Base-by-base conservation (phyloP, 768 basidiomycete species). In the Trametes cingulata region DNA sequence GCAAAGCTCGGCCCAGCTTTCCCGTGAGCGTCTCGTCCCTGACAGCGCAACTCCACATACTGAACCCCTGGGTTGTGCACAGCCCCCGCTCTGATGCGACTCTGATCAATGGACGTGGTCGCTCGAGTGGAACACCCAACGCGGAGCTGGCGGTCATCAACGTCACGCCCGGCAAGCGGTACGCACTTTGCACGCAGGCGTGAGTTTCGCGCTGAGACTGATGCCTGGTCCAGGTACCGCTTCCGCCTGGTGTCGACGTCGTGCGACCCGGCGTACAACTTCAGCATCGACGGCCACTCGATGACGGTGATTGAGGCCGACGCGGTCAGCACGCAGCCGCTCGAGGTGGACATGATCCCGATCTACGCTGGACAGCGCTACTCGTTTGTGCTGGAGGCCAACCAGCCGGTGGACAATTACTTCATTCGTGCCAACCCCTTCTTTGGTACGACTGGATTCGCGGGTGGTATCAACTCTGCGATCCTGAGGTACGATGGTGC, bases 261-360 rank as follows among this genome's bases (percentile, higher is more conserved):
- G 6, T 82, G 82, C 68, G 77, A 79, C 49, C 75, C 69, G 2
- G 73, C 74, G 56, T 77, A 73, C 64, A 64, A 60, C 2, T 78
- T 83, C 72, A 78, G 75, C 13, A 81, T 83, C 54, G 78, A 81
- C 43, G 67, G 69, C 7, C 82, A 83, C 65, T 43, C 35, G 40
- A 57, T 82, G 56, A 82, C 76, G 0, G 63, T 82, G 56, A 82
- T 82, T 43, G 81, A 82, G 67, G 78, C 73, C 1, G 81, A 83
- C 48, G 77, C 77, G 4, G 59, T 73, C 36, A 76, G 74, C 50
- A 69, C 74, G 7, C 47, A 73, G 24, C 80, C 82, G 0, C 60
- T 76, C 15, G 57, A 53, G 5, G 78, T 80, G 13, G 74, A 80
- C 63, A 69, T 69, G 2, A 70, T 82, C 13, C 70, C 76, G 39